Percentiles rank a stretch among this genome's conserved stretches.
phyloP scores from a whole-genome alignment of 805 yeast genomes.

The Zygotorulaspora sp. region DNA sequence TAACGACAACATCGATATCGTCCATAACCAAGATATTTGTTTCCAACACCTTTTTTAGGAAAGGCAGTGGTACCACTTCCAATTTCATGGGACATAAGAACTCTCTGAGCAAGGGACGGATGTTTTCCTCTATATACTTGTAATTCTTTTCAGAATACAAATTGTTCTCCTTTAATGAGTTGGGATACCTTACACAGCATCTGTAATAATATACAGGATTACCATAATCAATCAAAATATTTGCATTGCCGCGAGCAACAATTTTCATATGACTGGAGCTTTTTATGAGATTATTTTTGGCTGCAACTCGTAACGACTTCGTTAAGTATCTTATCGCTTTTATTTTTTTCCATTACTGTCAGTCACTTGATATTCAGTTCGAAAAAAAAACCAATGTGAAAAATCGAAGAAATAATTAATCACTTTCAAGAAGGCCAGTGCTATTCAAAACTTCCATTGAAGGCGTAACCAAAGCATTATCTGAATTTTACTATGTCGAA shows the following conservation, averaged over 20 bases:
- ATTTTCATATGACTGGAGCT: constrained; percentile 13
- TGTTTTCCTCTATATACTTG: constrained; percentile 12
- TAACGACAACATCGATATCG: constrained; percentile 10
- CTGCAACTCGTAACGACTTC: background rate
- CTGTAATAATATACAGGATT: constrained; percentile 20
- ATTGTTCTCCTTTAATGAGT: constrained; percentile 21
- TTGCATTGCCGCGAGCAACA: constrained; percentile 29
- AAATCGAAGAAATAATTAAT: no score
- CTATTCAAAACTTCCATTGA: no score
- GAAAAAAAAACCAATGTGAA: no score
- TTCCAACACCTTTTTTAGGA: constrained; percentile 3
- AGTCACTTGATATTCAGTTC: background rate
- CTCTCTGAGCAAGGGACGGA: constrained; percentile 15
- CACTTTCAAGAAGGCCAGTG: no score
- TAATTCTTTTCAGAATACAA: constrained; percentile 20
- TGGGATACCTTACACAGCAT: constrained; percentile 22
- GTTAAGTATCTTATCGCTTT: background rate
- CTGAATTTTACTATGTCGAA: no score
- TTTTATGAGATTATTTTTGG: background rate
- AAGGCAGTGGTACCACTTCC: constrained; percentile 3
- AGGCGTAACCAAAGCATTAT: no score
- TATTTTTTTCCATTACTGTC: no score
- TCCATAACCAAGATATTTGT: constrained; percentile 11
- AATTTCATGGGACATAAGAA: constrained; percentile 17
- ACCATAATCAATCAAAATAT: constrained; percentile 20